Evolutionary conservation across 2,329 filamentous ascomycete genomes (phyloP), one percentile per base, ranked within the genome.

Genomic region (Pleomassaria siparia): DNA sequence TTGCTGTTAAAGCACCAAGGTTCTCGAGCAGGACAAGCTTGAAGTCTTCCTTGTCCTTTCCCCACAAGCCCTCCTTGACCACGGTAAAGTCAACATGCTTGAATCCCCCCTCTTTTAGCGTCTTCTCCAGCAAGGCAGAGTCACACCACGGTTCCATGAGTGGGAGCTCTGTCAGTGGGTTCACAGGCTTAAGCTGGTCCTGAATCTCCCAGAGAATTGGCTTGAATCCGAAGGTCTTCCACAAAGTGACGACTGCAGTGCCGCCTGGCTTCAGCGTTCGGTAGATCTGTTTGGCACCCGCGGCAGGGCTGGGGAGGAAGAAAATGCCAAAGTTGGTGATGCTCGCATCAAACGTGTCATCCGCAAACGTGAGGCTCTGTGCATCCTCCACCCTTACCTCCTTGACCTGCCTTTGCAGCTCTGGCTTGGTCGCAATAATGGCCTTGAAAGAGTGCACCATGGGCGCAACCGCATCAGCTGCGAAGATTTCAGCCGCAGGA

Each of bases 281-380:
- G 26, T 46, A 49, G 9, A 70, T 59, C 41, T 71, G 63, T 8
- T 49, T 45, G 1, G 64, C 66, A 15, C 61, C 68, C n/a, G 26
- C 45, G 1, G 45, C 41, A 0, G 51, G 46, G 46, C 69, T 61
- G 0, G 39, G 22, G 39, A 65, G 66, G 33, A 65, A 63, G n/a
- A 66, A 45, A 22, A 71, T 47, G 2, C 65, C 67, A 18, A 71
- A 55, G 52, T 64, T 68, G 6, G 66, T 72, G 48, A 72, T 56
- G 13, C 49, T 55, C 47, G 63, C 59, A 3, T 58, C 59, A 49
- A 71, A 72, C 4, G 49, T 54, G 8, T 50, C 53, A 43, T 67
- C 60, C 0, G 40, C 20, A 26, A 43, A 36, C 28, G 21, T 29
- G 41, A 44, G 28, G 43, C 35, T 28, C 22, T 39, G 20, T 21